A percentile compares a stretch with the other conserved stretches of the same genome.
These are phyloP conservation scores for Gnomoniopsis smithogilvyi DNA, from an alignment of 2,329 filamentous ascomycete genomes.

Conservation along the genomic window DNA sequence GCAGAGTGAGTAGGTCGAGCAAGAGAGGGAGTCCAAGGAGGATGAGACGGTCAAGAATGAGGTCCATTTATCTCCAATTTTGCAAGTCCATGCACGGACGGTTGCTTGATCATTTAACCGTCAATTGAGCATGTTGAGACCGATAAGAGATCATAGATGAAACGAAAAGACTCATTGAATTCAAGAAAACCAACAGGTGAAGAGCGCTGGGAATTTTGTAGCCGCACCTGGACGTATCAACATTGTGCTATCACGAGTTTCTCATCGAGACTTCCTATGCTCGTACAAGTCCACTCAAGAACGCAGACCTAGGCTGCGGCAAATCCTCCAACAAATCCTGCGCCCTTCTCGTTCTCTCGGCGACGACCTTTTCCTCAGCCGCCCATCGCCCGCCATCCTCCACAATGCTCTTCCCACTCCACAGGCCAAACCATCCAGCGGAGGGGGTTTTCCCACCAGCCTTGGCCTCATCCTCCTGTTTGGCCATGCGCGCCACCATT, in stretches of 20 bases:
- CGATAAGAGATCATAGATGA: no score
- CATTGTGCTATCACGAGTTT: not conserved
- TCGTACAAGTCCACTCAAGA: conserved; percentile 16
- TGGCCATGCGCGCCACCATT: conserved; percentile 69
- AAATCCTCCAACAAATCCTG: conserved; percentile 50
- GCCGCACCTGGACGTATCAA: not conserved
- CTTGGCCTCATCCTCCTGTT: conserved; percentile 41
- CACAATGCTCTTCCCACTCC: conserved; percentile 32
- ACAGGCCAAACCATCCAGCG: conserved; percentile 38
- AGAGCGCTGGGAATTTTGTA: not conserved
- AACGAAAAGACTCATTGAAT: no score
- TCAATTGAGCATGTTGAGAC: no score
- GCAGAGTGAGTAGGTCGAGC: no score
- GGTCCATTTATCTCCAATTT: no score
- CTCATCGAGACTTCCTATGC: conserved; percentile 10
- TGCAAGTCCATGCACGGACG: no score
- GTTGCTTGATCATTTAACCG: no score
- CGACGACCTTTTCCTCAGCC: conserved; percentile 52
- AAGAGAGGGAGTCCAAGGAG: conserved; percentile 27
- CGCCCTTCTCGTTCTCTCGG: conserved; percentile 48
- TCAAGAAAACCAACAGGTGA: not conserved
- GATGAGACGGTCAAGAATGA: conserved; percentile 9
- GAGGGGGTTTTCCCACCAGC: conserved; percentile 23
- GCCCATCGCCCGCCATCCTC: conserved; percentile 46
- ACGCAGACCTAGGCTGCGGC: conserved; percentile 18